Conservation (phyloP, 345 rosid genomes). For the Carallia brachiata region DNA sequence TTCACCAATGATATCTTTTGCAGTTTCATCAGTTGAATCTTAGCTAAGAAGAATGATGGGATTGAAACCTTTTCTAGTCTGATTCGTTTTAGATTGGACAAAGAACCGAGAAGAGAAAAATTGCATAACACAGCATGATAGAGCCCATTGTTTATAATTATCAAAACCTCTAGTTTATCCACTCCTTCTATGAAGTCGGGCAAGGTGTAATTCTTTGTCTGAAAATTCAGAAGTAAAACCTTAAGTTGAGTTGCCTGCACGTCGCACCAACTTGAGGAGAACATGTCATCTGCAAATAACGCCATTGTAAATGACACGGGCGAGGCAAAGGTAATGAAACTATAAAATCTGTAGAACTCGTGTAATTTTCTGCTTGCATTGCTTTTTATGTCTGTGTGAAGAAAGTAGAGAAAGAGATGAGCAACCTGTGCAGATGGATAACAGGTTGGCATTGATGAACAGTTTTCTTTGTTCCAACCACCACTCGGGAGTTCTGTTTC, state of each 20-base stretch:
- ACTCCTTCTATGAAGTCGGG: conserved; percentile 21
- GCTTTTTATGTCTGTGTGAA: not conserved
- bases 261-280: conserved; percentile 39
- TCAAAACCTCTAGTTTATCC: conserved; percentile 16
- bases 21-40: not conserved
- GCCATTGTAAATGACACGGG: not conserved
- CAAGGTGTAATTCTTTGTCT: conserved; percentile 21
- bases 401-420: not conserved
- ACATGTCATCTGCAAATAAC: conserved; percentile 43
- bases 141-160: conserved; percentile 9
- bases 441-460: not conserved
- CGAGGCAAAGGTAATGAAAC: not conserved
- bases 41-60: conserved; percentile 4
- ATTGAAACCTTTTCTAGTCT: conserved; percentile 15
- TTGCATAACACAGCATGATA: conserved; percentile 11
- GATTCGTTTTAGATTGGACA: conserved; percentile 12
- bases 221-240: conserved; percentile 43
- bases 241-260: conserved; percentile 43
- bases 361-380: not conserved
- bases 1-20: conserved; percentile 9
- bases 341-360: not conserved
- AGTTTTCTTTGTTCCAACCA: not conserved
- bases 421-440: conserved; percentile 22
- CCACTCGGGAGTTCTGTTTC: conserved; percentile 14
- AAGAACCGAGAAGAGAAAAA: conserved; percentile 10